phyloP scores from a whole-genome alignment of 2,329 filamentous ascomycete species.

The Sarocladium oryzae region DNA sequence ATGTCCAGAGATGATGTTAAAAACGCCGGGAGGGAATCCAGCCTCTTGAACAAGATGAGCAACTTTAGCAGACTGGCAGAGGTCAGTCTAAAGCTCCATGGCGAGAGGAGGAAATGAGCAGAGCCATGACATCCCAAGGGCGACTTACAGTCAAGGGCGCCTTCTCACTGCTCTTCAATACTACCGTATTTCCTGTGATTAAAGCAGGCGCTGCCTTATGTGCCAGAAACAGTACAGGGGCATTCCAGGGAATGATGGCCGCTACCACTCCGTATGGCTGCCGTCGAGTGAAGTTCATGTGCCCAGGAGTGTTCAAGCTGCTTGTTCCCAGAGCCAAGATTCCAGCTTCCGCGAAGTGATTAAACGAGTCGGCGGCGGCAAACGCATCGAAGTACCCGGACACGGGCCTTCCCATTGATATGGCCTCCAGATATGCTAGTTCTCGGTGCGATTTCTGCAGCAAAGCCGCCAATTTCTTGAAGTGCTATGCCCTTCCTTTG shows the following conservation, averaged over 20 bases:
- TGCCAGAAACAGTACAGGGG: slow-evolving; percentile 30
- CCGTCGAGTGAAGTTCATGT: slow-evolving; percentile 34
- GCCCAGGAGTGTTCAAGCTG: slow-evolving; percentile 41
- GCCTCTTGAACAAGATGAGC: slow-evolving; percentile 9
- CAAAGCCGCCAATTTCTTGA: slow-evolving; percentile 40
- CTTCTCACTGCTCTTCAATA: slow-evolving; percentile 49
- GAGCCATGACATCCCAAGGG: too few relatives aligned
- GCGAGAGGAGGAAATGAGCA: too few relatives aligned
- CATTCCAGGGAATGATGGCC: slow-evolving; percentile 55
- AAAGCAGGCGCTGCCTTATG: slow-evolving; percentile 44
- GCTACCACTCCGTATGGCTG: slow-evolving; percentile 46
- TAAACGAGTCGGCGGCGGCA: slow-evolving; percentile 27
- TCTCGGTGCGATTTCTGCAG: slow-evolving; percentile 33
- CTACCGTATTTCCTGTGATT: slow-evolving; percentile 41
- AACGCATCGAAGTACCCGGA: slow-evolving; percentile 29
- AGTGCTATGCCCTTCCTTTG: slow-evolving; percentile 29
- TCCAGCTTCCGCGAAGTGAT: slow-evolving; percentile 39
- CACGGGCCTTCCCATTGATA: slow-evolving; percentile 39
- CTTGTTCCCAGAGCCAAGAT: slow-evolving; percentile 20
- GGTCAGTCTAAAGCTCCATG: too few relatives aligned
- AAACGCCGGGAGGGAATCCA: slow-evolving; percentile 11
- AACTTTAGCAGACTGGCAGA: slow-evolving; percentile 9
- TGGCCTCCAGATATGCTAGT: slow-evolving; percentile 37
- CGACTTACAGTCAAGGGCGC: slow-evolving; percentile 37
- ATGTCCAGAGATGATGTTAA: slow-evolving; percentile 11